These are phyloP conservation scores for Pyrenophora seminiperda DNA, from an alignment of 2,329 filamentous ascomycete species.

Conservation along the genomic window DNA sequence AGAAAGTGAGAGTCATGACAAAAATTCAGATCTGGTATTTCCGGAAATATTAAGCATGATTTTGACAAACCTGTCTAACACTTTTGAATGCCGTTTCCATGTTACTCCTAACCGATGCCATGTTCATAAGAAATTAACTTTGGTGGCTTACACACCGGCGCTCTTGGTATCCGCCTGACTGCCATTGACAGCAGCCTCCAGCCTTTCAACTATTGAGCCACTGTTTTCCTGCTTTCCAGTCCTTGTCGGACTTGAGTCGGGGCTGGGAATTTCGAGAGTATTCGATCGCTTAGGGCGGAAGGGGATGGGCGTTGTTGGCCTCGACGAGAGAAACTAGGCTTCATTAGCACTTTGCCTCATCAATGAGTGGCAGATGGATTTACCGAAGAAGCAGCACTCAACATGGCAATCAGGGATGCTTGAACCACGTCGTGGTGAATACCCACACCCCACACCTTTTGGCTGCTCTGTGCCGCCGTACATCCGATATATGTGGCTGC, in stretches of 20 bases:
- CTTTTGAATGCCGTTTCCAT: neutral
- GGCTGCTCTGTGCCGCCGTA: constrained; percentile 67
- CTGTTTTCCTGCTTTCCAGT: constrained; percentile 16
- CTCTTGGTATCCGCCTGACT: constrained; percentile 27
- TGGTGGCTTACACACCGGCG: constrained; percentile 17
- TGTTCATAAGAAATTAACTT: neutral
- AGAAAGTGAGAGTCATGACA: no score
- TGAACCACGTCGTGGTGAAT: constrained; percentile 93
- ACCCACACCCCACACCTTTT: constrained; percentile 87
- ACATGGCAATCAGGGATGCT: constrained; percentile 81
- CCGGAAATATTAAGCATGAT: neutral
- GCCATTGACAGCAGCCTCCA: constrained; percentile 40
- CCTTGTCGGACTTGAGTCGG: constrained; percentile 29
- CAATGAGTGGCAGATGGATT: constrained; percentile 43
- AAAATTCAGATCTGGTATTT: no score
- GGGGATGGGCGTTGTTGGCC: constrained; percentile 70
- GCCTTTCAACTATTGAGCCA: constrained; percentile 31
- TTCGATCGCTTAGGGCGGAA: constrained; percentile 64
- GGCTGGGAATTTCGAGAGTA: constrained; percentile 46
- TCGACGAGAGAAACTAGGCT: constrained; percentile 71
- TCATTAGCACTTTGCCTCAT: constrained; percentile 14
- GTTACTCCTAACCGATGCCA: neutral
- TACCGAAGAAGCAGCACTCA: constrained; percentile 85
- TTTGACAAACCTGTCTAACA: neutral
- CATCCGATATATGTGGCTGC: constrained; percentile 97